These are phyloP conservation scores for Gossypium arboreum DNA, from an alignment of 345 rosid genomes.

Conservation along the genomic window DNA sequence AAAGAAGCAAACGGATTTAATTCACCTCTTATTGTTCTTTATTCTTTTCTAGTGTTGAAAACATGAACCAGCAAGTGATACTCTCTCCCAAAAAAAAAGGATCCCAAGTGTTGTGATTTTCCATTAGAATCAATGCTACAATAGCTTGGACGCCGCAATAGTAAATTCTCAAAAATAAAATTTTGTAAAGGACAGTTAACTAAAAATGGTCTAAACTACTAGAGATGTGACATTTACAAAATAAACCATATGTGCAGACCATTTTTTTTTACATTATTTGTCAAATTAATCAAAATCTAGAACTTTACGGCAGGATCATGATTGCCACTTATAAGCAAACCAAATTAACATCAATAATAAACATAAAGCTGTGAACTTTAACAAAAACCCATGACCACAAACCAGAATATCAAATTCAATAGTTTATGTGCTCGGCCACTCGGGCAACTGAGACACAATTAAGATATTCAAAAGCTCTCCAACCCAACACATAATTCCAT, in stretches of 20 bases:
- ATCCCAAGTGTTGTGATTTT: neutral
- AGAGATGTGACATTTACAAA: neutral
- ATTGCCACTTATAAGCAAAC: neutral
- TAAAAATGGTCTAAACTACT: neutral
- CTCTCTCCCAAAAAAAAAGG: neutral
- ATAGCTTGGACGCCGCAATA: neutral
- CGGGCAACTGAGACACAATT: neutral
- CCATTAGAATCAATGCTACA: neutral
- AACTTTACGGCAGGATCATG: neutral
- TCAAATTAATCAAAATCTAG: neutral
- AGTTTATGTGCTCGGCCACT: neutral
- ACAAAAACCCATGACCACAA: neutral
- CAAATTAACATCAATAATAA: neutral
- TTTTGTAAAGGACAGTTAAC: neutral
- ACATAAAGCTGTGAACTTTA: neutral
- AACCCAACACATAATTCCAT: neutral
- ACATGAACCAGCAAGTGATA: neutral
- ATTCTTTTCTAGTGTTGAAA: neutral
- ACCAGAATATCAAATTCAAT: conserved; percentile 8
- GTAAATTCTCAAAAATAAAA: neutral
- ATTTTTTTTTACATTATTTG: neutral
- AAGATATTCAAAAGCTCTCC: neutral
- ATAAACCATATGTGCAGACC: neutral
- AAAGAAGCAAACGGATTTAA: neutral
- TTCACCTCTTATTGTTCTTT: neutral